Conservation (phyloP, 2,329 filamentous ascomycete genomes). For the Stachybotrys echinatus region DNA sequence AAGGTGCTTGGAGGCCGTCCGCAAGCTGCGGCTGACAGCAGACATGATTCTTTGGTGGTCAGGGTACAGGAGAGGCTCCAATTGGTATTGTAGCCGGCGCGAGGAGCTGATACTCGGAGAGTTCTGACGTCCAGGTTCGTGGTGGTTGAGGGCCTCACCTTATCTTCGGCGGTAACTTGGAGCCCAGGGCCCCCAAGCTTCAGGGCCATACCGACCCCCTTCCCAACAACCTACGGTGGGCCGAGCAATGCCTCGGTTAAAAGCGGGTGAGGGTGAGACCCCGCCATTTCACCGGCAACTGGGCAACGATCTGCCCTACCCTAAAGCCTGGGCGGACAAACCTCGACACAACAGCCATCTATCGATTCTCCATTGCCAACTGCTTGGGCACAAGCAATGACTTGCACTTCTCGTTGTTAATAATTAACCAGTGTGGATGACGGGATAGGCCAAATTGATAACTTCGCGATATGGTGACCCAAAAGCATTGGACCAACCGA, state of each 20-base stretch:
- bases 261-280: not conserved
- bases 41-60: slow-evolving; percentile 36
- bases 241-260: not conserved
- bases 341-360: too few species aligned
- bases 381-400: too few species aligned
- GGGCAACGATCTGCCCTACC: not conserved
- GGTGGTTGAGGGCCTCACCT: not conserved
- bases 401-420: too few species aligned
- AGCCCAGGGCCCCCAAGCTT: too few species aligned
- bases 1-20: slow-evolving; percentile 49
- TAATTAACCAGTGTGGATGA: too few species aligned
- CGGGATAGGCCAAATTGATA: too few species aligned
- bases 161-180: not conserved
- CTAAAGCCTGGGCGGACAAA: too few species aligned
- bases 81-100: not conserved
- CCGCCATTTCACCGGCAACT: too few species aligned
- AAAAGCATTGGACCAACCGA: too few species aligned
- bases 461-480: too few species aligned
- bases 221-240: not conserved
- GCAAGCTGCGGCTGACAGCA: slow-evolving; percentile 48
- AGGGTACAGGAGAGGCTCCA: slow-evolving; percentile 8
- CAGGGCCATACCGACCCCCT: not conserved
- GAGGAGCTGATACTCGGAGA: not conserved
- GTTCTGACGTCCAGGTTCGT: not conserved
- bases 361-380: too few species aligned